Evolutionary conservation across 176 grass and related monocot genomes (phyloP).

Genomic region (Oropetium thomaeum): DNA sequence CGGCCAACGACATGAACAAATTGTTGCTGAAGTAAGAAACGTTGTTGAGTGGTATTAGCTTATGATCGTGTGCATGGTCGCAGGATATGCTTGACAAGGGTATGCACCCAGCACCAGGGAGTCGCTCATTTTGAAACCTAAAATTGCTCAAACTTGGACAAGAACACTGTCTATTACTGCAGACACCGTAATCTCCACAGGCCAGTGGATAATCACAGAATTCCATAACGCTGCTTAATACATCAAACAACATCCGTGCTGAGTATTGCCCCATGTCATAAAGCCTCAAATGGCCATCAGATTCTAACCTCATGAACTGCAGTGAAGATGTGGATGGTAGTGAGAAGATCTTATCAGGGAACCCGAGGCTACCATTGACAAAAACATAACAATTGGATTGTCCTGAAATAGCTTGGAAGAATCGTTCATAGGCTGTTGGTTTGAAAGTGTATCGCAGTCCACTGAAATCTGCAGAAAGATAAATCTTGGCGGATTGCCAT

Average conservation of each 20-base stretch:
- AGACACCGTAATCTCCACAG: conserved; percentile 34
- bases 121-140: conserved; percentile 10
- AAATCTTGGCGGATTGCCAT: conserved; percentile 17
- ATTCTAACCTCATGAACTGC: conserved; percentile 25
- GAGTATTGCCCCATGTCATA: neutral
- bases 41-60: conserved; percentile 13
- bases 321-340: neutral
- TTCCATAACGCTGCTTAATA: neutral
- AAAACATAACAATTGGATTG: conserved; percentile 21
- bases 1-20: conserved; percentile 7
- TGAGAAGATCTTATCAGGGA: neutral
- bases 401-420: neutral
- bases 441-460: neutral
- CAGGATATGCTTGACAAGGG: conserved; percentile 8
- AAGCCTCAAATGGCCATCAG: conserved; percentile 30
- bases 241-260: neutral
- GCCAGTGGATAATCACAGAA: conserved; percentile 29
- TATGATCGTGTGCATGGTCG: neutral
- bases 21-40: conserved; percentile 30
- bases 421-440: neutral
- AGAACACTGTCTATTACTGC: conserved; percentile 13
- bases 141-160: conserved; percentile 29
- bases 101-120: conserved; percentile 23
- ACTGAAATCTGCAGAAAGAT: conserved; percentile 9
- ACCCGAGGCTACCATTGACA: conserved; percentile 29